Evolutionary conservation across 805 yeast genomes (phyloP), one percentile per base, ranked within the genome.

Genomic region (Schizosaccharomyces cryophilus): DNA sequence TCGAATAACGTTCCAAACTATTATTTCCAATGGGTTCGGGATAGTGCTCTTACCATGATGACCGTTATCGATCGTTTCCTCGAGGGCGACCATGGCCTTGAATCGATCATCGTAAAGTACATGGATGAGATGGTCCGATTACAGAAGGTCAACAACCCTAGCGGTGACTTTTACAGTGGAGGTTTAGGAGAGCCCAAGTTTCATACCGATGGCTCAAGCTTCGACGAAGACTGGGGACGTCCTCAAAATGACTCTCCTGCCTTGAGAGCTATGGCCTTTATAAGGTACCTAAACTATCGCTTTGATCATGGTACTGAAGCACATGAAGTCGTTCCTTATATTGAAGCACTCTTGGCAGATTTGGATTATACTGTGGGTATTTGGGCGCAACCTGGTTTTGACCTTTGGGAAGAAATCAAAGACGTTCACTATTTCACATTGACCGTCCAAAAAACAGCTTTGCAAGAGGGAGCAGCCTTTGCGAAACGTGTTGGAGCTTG

Each of bases 231-330:
- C 42, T 90, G 97, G 97, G 97, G 97, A 1, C 76, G 97, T 66
- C 97, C 97, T 0, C 97, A 90, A 71, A 78, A 87, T 62, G 97
- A 90, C 70, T 97, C 97, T 0, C 96, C 97, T 0, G 89, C 94
- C 0, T 74, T 90, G 62, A 77, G 96, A 66, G 77, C 82, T 11
- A 76, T 83, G 62, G 77, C 95, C 1, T 75, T 83, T 26, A 70
- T 79, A 47, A 77, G 77, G 63, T 85, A 80, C 68, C 65, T 85
- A 63, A 71, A 73, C 26, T 65, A 77, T 2, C 69, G 82, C 62
- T 65, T 70, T 5, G 67, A 70, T 30, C 69, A 69, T 61, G 67
- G 70, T 24, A 26, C 62, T 58, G 11, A 67, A 64, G 64, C 62
- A 2, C 29, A 24, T 35, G 47, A 56, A 56, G 38, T 56, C 21